A percentile compares a stretch with the other conserved stretches of the same genome.
phyloP scores from a whole-genome alignment of 1,139 yeast species.

The Saccharomyces pastorianus region DNA sequence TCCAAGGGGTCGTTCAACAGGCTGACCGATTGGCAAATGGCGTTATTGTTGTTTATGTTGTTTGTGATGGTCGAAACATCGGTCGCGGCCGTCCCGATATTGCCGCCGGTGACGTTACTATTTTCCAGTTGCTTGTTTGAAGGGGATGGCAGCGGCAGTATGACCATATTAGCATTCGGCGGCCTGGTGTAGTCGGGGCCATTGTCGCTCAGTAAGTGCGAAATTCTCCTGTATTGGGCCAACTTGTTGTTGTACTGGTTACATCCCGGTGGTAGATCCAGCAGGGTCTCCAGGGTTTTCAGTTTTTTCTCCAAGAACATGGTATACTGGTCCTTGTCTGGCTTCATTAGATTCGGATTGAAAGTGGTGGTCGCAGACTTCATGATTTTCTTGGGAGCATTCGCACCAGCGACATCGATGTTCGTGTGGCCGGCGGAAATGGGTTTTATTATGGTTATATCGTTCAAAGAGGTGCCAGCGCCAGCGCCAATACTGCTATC shows the following conservation, averaged over 20 bases:
- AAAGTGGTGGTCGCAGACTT: constrained; percentile 8
- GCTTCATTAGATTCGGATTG: background rate
- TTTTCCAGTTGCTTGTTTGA: background rate
- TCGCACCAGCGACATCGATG: background rate
- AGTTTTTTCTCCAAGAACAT: constrained; percentile 45
- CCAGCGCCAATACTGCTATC: constrained; percentile 1
- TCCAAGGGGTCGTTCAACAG: constrained; percentile 31
- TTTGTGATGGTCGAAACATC: background rate
- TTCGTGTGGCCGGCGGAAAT: background rate
- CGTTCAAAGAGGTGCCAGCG: background rate
- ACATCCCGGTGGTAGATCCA: constrained; percentile 31
- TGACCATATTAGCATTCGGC: background rate
- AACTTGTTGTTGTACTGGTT: constrained; percentile 27
- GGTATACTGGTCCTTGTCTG: constrained; percentile 44
- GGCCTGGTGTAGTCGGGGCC: background rate
- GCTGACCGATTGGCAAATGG: constrained; percentile 14
- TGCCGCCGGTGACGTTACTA: background rate
- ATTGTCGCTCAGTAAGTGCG: constrained; percentile 32
- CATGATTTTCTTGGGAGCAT: background rate
- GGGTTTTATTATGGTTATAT: too few species aligned
- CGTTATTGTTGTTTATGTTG: constrained; percentile 10
- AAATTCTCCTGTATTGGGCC: constrained; percentile 37
- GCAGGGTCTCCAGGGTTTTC: constrained; percentile 39
- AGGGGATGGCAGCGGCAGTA: constrained; percentile 1
- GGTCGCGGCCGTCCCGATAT: background rate